Evolutionary conservation across 1,284 basidiomycete species (phyloP).

Genomic region (Sutorius eximius): DNA sequence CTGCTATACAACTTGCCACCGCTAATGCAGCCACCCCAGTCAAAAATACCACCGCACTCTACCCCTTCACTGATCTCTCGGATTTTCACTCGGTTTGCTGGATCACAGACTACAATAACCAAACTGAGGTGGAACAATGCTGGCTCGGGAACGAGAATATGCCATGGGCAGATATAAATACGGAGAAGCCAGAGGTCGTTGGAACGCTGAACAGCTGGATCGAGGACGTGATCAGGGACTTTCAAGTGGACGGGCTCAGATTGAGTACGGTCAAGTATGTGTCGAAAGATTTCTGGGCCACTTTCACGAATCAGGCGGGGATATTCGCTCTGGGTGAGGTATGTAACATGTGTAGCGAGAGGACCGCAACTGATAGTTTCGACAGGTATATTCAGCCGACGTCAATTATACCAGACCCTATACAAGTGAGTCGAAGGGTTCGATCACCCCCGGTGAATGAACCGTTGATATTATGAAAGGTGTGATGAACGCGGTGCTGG

Average conservation of each 20-base stretch:
- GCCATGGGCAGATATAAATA: constrained; percentile 70
- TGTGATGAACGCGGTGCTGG: constrained; percentile 54
- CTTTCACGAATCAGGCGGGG: constrained; percentile 61
- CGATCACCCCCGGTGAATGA: neutral
- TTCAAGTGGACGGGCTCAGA: constrained; percentile 62
- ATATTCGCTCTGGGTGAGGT: constrained; percentile 83
- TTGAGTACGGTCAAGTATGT: constrained; percentile 54
- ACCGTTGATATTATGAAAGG: constrained; percentile 19
- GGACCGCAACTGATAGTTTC: neutral
- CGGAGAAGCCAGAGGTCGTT: constrained; percentile 60
- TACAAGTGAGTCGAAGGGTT: constrained; percentile 34
- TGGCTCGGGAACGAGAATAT: constrained; percentile 72
- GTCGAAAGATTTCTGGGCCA: constrained; percentile 59
- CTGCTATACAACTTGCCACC: constrained; percentile 31
- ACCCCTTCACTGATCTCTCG: constrained; percentile 37
- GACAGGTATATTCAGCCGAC: constrained; percentile 41
- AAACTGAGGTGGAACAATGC: constrained; percentile 70
- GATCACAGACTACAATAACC: constrained; percentile 55
- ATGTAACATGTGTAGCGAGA: neutral
- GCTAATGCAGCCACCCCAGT: constrained; percentile 25
- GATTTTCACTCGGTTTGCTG: constrained; percentile 42
- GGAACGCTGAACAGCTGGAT: constrained; percentile 61
- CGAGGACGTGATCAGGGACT: constrained; percentile 51
- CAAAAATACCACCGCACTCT: constrained; percentile 39
- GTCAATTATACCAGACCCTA: constrained; percentile 41